Conservation (phyloP, 1,284 basidiomycete genomes). For the Ceratobasidium sp. region DNA sequence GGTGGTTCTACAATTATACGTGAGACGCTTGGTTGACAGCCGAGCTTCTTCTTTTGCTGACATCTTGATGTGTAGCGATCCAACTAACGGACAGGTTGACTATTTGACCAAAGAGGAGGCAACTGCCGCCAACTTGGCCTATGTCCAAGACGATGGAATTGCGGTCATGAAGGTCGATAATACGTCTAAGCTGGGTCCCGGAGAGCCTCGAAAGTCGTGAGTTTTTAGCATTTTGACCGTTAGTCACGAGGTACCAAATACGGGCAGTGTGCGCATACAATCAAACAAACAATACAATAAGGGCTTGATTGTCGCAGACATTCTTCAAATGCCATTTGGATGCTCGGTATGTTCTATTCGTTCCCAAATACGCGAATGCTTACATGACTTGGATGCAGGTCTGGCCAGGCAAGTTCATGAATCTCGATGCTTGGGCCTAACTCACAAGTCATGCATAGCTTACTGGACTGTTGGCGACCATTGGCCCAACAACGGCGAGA, state of each 20-base stretch:
- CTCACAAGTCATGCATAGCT: conserved; percentile 64
- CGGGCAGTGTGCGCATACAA: conserved; percentile 25
- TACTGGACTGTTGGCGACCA: conserved; percentile 64
- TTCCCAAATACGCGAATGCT: neutral
- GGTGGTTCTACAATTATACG: conserved; percentile 30
- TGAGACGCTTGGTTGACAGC: conserved; percentile 15
- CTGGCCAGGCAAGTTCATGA: conserved; percentile 21
- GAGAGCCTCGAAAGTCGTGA: conserved; percentile 56
- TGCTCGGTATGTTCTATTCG: conserved; percentile 59
- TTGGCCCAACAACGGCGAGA: conserved; percentile 78
- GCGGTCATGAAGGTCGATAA: conserved; percentile 35
- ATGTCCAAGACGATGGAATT: conserved; percentile 42
- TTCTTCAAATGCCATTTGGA: conserved; percentile 76
- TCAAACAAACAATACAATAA: conserved; percentile 27
- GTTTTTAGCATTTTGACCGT: conserved; percentile 45
- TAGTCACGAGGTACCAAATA: neutral
- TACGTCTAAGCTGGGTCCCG: conserved; percentile 7
- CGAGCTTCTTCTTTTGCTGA: conserved; percentile 45
- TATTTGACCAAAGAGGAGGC: conserved; percentile 29
- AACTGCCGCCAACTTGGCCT: conserved; percentile 1
- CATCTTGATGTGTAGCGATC: conserved; percentile 55
- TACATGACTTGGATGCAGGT: neutral
- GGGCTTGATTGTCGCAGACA: conserved; percentile 58
- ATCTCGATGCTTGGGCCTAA: neutral
- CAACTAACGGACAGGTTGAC: conserved; percentile 32